A percentile compares a stretch with the other conserved stretches of the same genome.
Conservation (phyloP, 768 basidiomycete species). For the Rhodotorula kratochvilovae region DNA sequence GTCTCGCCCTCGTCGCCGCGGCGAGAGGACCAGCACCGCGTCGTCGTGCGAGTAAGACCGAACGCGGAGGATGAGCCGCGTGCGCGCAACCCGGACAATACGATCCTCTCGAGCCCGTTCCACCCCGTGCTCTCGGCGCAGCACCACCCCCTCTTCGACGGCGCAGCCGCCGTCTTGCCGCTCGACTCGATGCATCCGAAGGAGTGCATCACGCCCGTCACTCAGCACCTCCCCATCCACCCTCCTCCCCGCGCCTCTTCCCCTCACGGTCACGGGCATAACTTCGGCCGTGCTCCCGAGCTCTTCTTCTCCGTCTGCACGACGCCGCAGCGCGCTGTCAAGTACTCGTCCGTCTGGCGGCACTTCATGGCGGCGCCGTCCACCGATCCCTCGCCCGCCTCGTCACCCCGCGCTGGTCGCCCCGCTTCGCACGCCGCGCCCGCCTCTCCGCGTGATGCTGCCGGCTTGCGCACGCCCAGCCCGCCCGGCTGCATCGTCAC, state of each 20-base stretch:
- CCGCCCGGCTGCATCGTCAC: constrained; percentile 30
- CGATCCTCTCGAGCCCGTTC: constrained; percentile 1
- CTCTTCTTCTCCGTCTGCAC: constrained; percentile 34
- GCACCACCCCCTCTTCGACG: constrained; percentile 4
- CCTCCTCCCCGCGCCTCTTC: neutral
- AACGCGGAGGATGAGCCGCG: neutral
- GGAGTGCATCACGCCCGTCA: neutral
- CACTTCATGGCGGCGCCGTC: constrained; percentile 26
- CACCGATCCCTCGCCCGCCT: neutral
- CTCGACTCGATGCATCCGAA: neutral
- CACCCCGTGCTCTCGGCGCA: constrained; percentile 8
- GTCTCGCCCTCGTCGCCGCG: neutral
- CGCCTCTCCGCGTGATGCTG: too few relatives aligned
- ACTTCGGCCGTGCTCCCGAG: neutral
- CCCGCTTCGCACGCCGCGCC: too few relatives aligned
- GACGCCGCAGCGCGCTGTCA: constrained; percentile 17
- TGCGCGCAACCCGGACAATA: constrained; percentile 8
- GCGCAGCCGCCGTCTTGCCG: neutral
- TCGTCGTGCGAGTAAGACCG: constrained; percentile 5
- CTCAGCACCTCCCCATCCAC: neutral
- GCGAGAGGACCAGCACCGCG: constrained; percentile 12
- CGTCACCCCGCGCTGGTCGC: neutral
- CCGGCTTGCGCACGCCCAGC: neutral
- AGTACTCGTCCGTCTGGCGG: constrained; percentile 8
- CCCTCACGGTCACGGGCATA: too few relatives aligned